Evolutionary conservation across 768 basidiomycete species (phyloP).

Genomic region (Leccinum pellstonianum): DNA sequence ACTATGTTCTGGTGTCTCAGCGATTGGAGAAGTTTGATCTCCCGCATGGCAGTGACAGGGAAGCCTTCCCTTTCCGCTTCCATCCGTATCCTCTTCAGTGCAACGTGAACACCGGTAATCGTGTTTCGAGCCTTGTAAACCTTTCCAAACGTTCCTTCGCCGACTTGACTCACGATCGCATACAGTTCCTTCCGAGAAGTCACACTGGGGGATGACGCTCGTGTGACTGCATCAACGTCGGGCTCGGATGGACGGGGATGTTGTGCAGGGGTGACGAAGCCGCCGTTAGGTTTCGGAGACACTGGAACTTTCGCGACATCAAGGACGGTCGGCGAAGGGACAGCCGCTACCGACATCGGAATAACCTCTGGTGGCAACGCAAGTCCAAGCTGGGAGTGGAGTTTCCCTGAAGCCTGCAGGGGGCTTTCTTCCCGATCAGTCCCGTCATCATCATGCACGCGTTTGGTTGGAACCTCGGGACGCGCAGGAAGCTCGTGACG

Average conservation of each 20-base stretch:
- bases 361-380: conserved; percentile 10
- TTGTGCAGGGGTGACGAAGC: conserved; percentile 19
- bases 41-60: conserved; percentile 97
- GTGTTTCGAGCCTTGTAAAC: conserved; percentile 94
- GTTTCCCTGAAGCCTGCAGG: conserved; percentile 6
- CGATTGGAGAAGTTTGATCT: conserved; percentile 95
- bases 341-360: conserved; percentile 7
- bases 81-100: conserved; percentile 96
- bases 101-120: conserved; percentile 73
- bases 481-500: conserved; percentile 18
- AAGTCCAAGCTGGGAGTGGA: neutral
- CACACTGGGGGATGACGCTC: conserved; percentile 28
- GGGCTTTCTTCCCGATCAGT: conserved; percentile 23
- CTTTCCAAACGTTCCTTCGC: conserved; percentile 98
- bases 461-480: conserved; percentile 30
- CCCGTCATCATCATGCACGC: conserved; percentile 23
- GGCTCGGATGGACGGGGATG: conserved; percentile 23
- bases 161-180: conserved; percentile 88
- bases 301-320: conserved; percentile 21
- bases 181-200: conserved; percentile 60
- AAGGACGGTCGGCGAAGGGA: conserved; percentile 17
- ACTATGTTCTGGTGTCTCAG: conserved; percentile 89
- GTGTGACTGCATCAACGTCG: conserved; percentile 26
- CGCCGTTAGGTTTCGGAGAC: conserved; percentile 29
- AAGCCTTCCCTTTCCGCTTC: conserved; percentile 97